Base-by-base conservation (phyloP, 495 filamentous ascomycete species). In the Penicillium riverlandense region DNA sequence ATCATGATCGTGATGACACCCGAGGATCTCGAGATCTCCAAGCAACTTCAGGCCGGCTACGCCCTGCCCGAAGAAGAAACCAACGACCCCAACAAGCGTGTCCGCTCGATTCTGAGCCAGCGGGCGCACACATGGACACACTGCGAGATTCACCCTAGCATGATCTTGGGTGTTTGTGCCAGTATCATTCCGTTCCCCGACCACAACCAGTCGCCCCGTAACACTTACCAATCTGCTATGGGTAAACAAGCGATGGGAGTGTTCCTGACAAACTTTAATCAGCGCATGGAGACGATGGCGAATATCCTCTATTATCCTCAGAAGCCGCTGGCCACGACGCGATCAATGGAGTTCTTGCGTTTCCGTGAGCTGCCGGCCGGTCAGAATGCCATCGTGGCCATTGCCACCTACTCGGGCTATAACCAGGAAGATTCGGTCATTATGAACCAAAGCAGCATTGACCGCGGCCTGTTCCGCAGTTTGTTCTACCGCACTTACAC, bases 401-500 rank as follows among this genome's bases (percentile, higher is more conserved):
- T 99, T 71, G 78, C 86, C 37, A 90, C 85, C 62, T 99, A 97
- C 67, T 95, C 89, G 11, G 92, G 92, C n/a, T 99, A 97, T 76
- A 97, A 99, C 62, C 94, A 97, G 64, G 92, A 99, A 87, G 92
- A 99, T 79, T 97, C 92, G 15, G 92, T 99, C 41, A 94, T 99
- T 53, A 96, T 99, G 94, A 99, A 96, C 67, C 94, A 99, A 66
- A 94, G 88, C 69, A 92, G 88, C 53, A 97, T 97, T 54, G 92
- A 99, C 56, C 85, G 92, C 47, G 92, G 92, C 30, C 72, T 99
- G 8, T 97, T 97, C 85, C 83, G 92, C 59, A 94, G 87, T 80
- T 72, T 99, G 12, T 99, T 97, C 75, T 97, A 95, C 75, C 85
- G 94, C 45, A 86, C 90, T 14, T 97, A 99, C 62, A 90, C 86